Percentiles rank a stretch among this genome's conserved stretches.
Conservation (phyloP, 1,284 basidiomycete genomes). For the Porodaedalea pini region DNA sequence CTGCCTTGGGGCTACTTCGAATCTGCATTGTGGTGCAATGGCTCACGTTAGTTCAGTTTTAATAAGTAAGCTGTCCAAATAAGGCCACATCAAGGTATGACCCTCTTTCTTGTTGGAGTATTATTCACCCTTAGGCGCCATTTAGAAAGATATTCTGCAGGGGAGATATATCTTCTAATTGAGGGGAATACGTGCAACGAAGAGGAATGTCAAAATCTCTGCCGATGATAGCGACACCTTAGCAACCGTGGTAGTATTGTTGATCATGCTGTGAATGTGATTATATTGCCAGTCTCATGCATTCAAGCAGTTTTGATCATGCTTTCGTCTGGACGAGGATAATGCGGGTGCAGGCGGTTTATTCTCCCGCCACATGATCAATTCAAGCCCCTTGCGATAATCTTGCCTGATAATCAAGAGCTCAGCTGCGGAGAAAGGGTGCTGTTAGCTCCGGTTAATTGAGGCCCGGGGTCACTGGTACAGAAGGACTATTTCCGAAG, state of each 20-base stretch:
- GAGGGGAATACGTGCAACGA: too few relatives aligned
- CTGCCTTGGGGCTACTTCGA: not conserved
- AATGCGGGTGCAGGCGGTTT: not conserved
- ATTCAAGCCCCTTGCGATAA: not conserved
- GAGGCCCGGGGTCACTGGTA: not conserved
- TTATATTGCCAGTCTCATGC: too few relatives aligned
- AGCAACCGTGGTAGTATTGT: too few relatives aligned
- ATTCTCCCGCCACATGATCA: not conserved
- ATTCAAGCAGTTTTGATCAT: not conserved
- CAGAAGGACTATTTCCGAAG: not conserved
- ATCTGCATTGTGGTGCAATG: not conserved
- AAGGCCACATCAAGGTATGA: too few relatives aligned
- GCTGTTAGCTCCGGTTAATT: constrained; percentile 12
- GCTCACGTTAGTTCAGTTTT: not conserved
- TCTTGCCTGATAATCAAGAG: not conserved
- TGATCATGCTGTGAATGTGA: too few relatives aligned
- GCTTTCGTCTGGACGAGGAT: not conserved
- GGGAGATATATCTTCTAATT: too few relatives aligned
- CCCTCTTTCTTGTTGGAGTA: too few relatives aligned
- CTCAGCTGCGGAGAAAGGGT: constrained; percentile 4
- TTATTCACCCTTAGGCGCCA: too few relatives aligned
- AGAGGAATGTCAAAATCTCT: too few relatives aligned
- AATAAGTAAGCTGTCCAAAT: too few relatives aligned
- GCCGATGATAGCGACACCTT: too few relatives aligned
- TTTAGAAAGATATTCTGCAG: too few relatives aligned